Base-by-base conservation (phyloP, 176 grass and related monocot species). In the Alloteropsis semialata region DNA sequence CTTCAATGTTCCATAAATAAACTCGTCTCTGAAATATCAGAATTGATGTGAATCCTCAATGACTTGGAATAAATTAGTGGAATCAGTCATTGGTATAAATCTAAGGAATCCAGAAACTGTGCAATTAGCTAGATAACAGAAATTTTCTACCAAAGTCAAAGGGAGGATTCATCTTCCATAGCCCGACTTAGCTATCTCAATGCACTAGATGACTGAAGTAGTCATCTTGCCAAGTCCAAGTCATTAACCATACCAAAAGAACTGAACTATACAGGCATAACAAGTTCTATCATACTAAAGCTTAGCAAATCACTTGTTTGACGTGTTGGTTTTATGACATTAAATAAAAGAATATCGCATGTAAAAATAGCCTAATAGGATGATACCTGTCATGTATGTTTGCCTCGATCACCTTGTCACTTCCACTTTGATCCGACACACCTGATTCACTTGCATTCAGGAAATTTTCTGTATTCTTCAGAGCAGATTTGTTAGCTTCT, bases 341-440 rank as follows among this genome's bases (percentile, higher is more conserved):
- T 55, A 53, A 81, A 36, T 59, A 72, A 51, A 80, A 79, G 2
- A 32, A 89, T 48, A 80, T 59, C 76, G 22, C 25, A 24, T 34
- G 50, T 49, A 75, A n/a, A n/a, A n/a, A 58, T 58, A 21, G 17
- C 1, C 16, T 49, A 48, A 89, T 80, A 90, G 25, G 51, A 54
- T 58, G 81, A 76, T 93, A 97, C 94, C 87, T 82, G 78, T 81
- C 19, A 69, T 28, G 75, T 56, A 76, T 41, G 30, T 89, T 81
- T 77, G 41, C 33, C 27, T 91, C 72, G 44, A 77, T 16, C 24
- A 57, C 33, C 30, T 80, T 50, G 42, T 65, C 84, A 76, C 50
- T 81, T 75, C 75, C 79, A 61, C 22, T 83, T 80, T 69, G 66
- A 82, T 81, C 74, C 36, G 78, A 84, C 75, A 21, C 36, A 46